These are phyloP conservation scores for Tolypocladium guangdongense DNA, from an alignment of 2,329 filamentous ascomycete genomes.

Conservation along the genomic window DNA sequence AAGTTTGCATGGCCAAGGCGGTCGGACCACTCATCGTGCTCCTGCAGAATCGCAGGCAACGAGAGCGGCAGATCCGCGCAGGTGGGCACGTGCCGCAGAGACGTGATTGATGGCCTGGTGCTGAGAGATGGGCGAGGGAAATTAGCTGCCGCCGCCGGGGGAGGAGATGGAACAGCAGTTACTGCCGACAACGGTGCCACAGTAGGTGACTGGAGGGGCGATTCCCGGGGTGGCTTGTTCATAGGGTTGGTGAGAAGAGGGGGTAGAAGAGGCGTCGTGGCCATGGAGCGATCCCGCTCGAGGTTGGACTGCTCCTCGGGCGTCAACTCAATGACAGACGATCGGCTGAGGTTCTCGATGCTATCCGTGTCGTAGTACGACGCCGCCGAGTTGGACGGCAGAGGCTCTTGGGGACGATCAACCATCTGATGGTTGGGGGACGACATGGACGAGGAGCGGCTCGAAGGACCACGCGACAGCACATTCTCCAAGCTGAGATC, in stretches of 20 bases:
- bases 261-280: slow-evolving; percentile 75
- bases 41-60: slow-evolving; percentile 55
- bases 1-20: slow-evolving; percentile 89
- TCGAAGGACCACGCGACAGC: slow-evolving; percentile 59
- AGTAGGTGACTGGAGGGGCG: slow-evolving; percentile 75
- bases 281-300: slow-evolving; percentile 48
- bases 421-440: slow-evolving; percentile 37
- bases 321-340: slow-evolving; percentile 31
- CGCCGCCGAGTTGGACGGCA: slow-evolving; percentile 51
- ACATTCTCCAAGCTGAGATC: slow-evolving; percentile 75
- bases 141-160: slow-evolving; percentile 34
- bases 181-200: slow-evolving; percentile 12
- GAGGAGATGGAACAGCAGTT: slow-evolving; percentile 12
- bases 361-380: slow-evolving; percentile 46
- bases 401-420: slow-evolving; percentile 37
- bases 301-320: slow-evolving; percentile 33
- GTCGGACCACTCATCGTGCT: slow-evolving; percentile 72
- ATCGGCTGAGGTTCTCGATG: slow-evolving; percentile 39
- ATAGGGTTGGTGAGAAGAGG: slow-evolving; percentile 59
- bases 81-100: slow-evolving; percentile 53
- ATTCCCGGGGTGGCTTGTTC: slow-evolving; percentile 50
- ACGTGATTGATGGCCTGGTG: slow-evolving; percentile 65
- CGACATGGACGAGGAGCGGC: slow-evolving; percentile 69
- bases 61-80: slow-evolving; percentile 45
- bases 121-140: slow-evolving; percentile 54